Conservation (phyloP, 495 filamentous ascomycete genomes). For the Neurospora discreta region DNA sequence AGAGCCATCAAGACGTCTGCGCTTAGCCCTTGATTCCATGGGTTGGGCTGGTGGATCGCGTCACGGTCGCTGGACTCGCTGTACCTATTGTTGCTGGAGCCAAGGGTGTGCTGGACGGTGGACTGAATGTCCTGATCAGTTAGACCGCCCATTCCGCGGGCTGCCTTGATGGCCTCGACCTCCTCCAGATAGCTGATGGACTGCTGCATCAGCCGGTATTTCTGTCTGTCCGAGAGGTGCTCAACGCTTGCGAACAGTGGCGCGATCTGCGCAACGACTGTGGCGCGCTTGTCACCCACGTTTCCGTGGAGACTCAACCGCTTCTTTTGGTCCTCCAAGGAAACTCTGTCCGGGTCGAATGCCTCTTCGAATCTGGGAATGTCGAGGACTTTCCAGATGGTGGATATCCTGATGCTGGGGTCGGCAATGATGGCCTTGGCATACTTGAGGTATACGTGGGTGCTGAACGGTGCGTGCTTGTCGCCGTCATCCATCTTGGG, state of each 20-base stretch:
- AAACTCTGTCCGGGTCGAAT: background rate
- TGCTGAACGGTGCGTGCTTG: background rate
- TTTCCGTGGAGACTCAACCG: background rate
- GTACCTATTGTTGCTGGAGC: background rate
- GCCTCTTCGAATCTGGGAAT: constrained; percentile 6
- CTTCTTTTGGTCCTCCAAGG: background rate
- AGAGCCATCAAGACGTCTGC: constrained; percentile 22
- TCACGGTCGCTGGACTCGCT: background rate
- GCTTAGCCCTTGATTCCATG: constrained; percentile 7
- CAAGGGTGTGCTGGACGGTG: background rate
- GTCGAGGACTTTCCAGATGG: constrained; percentile 16
- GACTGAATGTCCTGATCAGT: constrained; percentile 2
- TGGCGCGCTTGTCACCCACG: background rate
- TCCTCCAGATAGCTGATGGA: constrained; percentile 23
- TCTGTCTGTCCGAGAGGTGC: constrained; percentile 20
- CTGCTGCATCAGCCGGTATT: constrained; percentile 27
- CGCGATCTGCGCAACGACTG: constrained; percentile 21
- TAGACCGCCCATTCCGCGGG: background rate
- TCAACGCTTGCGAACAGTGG: constrained; percentile 22
- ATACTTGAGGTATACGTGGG: background rate
- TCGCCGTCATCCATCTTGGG: background rate
- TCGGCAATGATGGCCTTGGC: constrained; percentile 14
- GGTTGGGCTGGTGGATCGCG: background rate
- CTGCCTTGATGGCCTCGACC: background rate
- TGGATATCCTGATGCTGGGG: constrained; percentile 4